These are phyloP conservation scores for Boletus edulis DNA, from an alignment of 768 basidiomycete genomes.

Conservation along the genomic window DNA sequence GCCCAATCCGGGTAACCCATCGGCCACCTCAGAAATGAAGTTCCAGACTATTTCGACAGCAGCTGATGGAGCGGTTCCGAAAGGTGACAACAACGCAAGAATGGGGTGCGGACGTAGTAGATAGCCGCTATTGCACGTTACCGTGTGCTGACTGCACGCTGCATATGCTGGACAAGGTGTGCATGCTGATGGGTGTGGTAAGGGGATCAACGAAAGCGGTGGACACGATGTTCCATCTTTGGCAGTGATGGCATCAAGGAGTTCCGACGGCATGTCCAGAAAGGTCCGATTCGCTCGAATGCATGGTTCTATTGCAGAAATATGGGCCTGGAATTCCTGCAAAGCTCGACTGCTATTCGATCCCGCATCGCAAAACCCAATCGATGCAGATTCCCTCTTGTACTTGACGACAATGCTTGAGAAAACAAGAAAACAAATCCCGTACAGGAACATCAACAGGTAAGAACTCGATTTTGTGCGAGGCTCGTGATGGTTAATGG, in stretches of 20 bases:
- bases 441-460: conserved; percentile 43
- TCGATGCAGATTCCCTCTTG: conserved; percentile 63
- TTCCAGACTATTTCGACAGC: conserved; percentile 45
- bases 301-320: conserved; percentile 53
- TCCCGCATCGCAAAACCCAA: conserved; percentile 77
- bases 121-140: conserved; percentile 68
- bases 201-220: conserved; percentile 50
- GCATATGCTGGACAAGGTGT: conserved; percentile 73
- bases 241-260: conserved; percentile 25
- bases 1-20: conserved; percentile 78
- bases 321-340: conserved; percentile 43
- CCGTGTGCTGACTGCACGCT: conserved; percentile 51
- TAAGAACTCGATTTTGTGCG: conserved; percentile 23
- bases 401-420: conserved; percentile 43
- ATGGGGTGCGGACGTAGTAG: conserved; percentile 62
- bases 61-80: conserved; percentile 37
- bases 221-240: conserved; percentile 47
- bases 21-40: conserved; percentile 43
- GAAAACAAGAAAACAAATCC: conserved; percentile 34
- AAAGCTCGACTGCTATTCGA: conserved; percentile 57
- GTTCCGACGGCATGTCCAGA: conserved; percentile 34
- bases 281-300: conserved; percentile 52
- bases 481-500: conserved; percentile 13
- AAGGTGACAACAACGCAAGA: conserved; percentile 43
- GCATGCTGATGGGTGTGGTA: conserved; percentile 61